A percentile compares a stretch with the other conserved stretches of the same genome.
These are phyloP conservation scores for Mycena epipterygia DNA, from an alignment of 768 basidiomycete species.

Conservation along the genomic window DNA sequence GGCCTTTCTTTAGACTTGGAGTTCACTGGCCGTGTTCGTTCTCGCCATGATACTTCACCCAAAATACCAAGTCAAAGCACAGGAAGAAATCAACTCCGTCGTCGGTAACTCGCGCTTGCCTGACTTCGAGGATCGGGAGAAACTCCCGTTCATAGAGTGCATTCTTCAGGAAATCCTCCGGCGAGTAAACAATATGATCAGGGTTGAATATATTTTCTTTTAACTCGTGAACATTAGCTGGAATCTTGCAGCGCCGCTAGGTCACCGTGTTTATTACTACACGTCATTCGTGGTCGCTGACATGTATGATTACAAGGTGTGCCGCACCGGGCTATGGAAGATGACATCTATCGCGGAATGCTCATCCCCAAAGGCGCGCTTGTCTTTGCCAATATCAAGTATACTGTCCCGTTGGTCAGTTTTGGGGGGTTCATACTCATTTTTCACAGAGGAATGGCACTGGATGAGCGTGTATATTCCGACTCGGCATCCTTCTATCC, in stretches of 20 bases:
- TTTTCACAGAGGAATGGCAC: constrained; percentile 42
- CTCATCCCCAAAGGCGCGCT: constrained; percentile 48
- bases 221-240: background rate
- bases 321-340: constrained; percentile 46
- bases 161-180: constrained; percentile 4
- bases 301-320: constrained; percentile 37
- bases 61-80: constrained; percentile 46
- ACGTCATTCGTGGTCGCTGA: background rate
- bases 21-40: constrained; percentile 37
- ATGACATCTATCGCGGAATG: constrained; percentile 52
- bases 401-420: background rate
- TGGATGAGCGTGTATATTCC: constrained; percentile 43
- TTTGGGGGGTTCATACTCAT: background rate
- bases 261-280: background rate
- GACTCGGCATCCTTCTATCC: constrained; percentile 43
- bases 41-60: constrained; percentile 49
- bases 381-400: constrained; percentile 41
- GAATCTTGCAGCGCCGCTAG: background rate
- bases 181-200: background rate
- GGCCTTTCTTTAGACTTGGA: background rate
- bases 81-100: constrained; percentile 47
- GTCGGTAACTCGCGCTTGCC: constrained; percentile 45
- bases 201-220: background rate
- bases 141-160: constrained; percentile 39
- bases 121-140: constrained; percentile 37